Evolutionary conservation across 179 eudicot species (phyloP), one percentile per base, ranked within the genome.

Genomic region (Gypsophila paniculata): DNA sequence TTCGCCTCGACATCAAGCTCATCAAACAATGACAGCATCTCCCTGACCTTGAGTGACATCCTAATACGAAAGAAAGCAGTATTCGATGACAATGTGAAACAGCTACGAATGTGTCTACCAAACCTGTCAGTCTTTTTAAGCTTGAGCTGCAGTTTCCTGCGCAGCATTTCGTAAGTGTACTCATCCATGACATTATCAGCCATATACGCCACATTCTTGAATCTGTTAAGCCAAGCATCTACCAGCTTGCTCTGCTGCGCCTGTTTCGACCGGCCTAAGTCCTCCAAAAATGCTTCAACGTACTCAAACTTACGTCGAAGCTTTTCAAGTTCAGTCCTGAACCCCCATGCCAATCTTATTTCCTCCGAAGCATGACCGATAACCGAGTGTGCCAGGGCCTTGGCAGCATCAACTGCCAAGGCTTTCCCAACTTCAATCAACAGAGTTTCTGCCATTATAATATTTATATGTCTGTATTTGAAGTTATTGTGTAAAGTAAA

Each of bases 121-220:
- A 29, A 29, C 2, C 34, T 4, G 4, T 29, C 34, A 29, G 2
- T 29, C 34, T 1, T 29, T 4, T 29, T 29, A n/a, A 4, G 1
- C 10, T 4, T 58, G 13, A 5, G 62, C 55, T 74, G 42, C 2
- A 66, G 29, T 44, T 44, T 57, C 8, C 58, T 39, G 1, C 72
- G 72, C 8, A 74, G 23, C 0, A 32, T 54, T 21, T 59, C 68
- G 4, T 44, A 74, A 4, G 52, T 51, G 22, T 18, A 60, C 49
- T 74, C 77, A 49, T 74, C 73, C 68, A 74, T 68, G 18, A 74
- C 25, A 12, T 68, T 8, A 3, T 74, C 77, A 11, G 77, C 67
- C 36, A 36, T 13, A 15, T 48, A 75, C 6, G 72, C 38, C 42
- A 59, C 53, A 21, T 60, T 46, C 51, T 68, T 69, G 53, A 68